Base-by-base conservation (phyloP, 495 filamentous ascomycete genomes). In the Aspergillus saccharolyticus region DNA sequence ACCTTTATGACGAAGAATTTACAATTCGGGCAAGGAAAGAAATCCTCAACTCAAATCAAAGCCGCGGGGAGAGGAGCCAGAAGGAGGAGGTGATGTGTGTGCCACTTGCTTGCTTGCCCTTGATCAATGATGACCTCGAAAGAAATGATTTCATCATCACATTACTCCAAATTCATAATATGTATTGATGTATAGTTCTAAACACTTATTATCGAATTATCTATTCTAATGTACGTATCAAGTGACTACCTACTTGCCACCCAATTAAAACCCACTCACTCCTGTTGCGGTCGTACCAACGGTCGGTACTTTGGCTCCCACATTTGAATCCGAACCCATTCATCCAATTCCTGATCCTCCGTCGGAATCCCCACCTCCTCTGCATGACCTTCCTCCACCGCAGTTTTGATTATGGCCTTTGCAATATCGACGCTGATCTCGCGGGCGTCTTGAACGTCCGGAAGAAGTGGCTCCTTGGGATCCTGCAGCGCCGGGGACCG, bases 241-340 rank as follows among this genome's bases (percentile, higher is more conserved):
- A 28, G 9, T 28, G 9, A 28, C 4, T 4, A 28, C 25, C 9
- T 9, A 28, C 3, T 9, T 28, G 3, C 25, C 25, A 3, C 25
- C 25, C 25, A 28, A 28, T 28, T 4, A 9, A 28, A 9, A 28
- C 14, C 7, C 17, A 46, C 15, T 20, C 18, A 46, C 17, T 19
- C 9, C 17, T 20, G 17, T 20, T 46, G 44, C n/a, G 44, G 44
- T 46, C 17, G 18, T 15, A 46, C 80, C 51, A 94, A 66, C 30
- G 83, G 80, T 19, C 88, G 66, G 66, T 96, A 96, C 19, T 68
- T 70, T 2, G 91, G 80, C 58, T 92, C 82, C 91, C 91, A 96
- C 91, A 96, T 96, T 77, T 94, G 91, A 69, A 86, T 87, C 9
- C 82, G 69, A 55, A 96, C 85, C 91, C 91, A 96, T 69, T 88